Evolutionary conservation across 805 yeast species (phyloP), one percentile per base, ranked within the genome.

Genomic region (Saturnispora gosingensis): DNA sequence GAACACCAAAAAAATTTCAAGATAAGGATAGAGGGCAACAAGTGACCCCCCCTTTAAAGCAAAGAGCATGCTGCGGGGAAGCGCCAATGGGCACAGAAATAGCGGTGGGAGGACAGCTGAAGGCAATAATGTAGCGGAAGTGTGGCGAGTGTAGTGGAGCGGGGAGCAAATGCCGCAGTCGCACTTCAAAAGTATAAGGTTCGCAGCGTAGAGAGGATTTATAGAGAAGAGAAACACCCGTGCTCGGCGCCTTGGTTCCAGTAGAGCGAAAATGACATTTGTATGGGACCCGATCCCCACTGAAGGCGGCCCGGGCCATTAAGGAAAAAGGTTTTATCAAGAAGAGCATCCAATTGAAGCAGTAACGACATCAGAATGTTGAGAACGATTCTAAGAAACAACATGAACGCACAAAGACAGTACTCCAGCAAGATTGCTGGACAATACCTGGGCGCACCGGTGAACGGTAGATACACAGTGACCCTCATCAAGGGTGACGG

Each of bases 401-500:
- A 43, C 38, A 53, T 50, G 57, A 50, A 53, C 36, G 53, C 54
- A 30, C 46, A 49, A 45, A 67, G 70, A 66, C 52, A 56, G 18
- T 64, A 65, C 53, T 63, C 70, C 58, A 68, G 63, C 63, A 64
- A 73, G 50, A 66, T 69, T 52, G 82, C 82, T 57, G 85, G 87
- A 61, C 83, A 81, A 67, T 82, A 76, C 72, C 75, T 81, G 57
- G 87, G 88, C 57, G 53, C 68, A 58, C 81, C 80, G 67, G 73
- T 83, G 55, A 80, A 85, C 56, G 98, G 98, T 58, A 86, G 85
- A 64, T 91, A 82, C 75, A 81, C 88, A 51, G 99, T 93, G 57
- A 91, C 99, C 44, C 77, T 93, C 75, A 91, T 93, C 63, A 97
- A 90, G 74, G 98, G 98, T 74, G 98, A 91, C 68, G 99, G 99